Evolutionary conservation across 2,329 filamentous ascomycete genomes (phyloP), one percentile per base, ranked within the genome.

Genomic region (Parastagonospora avenae): DNA sequence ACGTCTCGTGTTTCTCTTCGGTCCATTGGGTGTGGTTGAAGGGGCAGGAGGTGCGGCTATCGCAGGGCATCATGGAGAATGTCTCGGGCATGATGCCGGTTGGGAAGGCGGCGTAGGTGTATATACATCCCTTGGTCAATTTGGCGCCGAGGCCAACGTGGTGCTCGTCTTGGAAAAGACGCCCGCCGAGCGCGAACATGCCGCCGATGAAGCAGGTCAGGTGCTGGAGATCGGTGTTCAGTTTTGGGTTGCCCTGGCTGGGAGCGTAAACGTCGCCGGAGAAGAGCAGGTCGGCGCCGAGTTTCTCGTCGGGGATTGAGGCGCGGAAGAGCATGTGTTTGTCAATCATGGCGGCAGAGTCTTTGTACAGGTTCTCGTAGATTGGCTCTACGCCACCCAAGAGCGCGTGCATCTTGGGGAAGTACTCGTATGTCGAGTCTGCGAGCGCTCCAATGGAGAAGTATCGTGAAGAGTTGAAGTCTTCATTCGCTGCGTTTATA

Each of bases 41-140:
- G 2, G 74, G 67, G 57, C 83, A 86, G 0, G 45, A 41, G 1
- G 42, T 52, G 1, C 68, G 63, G 1, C 54, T 59, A 2, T 51
- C 52, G 63, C 84, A 87, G 1, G 82, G 75, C 2, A 81, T 56
- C 47, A 83, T 71, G 24, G 77, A 64, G 63, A 85, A 85, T 24
- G 74, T 71, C 60, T 87, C 84, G 0, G 84, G 83, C 82, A 86
- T 86, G 50, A 87, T 79, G 1, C 84, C 83, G 0, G 80, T 77
- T 2, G 79, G 78, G 39, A 81, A 80, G 4, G 77, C 73, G 46
- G 80, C 74, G 63, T 86, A 86, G 6, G 83, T 79, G 79, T 81
- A 86, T 24, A 86, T 79, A 63, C 84, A 87, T 12, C 83, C 84
- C 52, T 85, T 79, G 0, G 83, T 85, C 24, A 86, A 74, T 62